Evolutionary conservation across 2,329 filamentous ascomycete species (phyloP), one percentile per base, ranked within the genome.

Genomic region (Akanthomyces muscarius): DNA sequence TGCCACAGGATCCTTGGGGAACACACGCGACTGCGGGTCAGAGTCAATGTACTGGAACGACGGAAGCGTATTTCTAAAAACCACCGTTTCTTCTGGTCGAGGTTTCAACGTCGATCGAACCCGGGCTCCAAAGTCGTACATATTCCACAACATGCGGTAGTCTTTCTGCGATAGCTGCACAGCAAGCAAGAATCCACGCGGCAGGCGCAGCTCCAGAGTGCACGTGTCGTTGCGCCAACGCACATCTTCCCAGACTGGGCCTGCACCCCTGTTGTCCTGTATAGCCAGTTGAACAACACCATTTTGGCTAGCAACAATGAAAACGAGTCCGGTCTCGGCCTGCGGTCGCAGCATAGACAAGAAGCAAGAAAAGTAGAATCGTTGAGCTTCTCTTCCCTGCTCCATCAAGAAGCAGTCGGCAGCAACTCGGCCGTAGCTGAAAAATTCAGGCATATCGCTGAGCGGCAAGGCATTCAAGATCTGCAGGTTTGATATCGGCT

Each of bases 1-100:
- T 44, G 85, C 80, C 5, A 92, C 82, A 6, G 89, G 81, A 28
- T 96, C 92, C 53, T 87, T 83, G 5, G 92, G 91, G 72, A 97
- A 97, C 1, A 84, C 81, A 63, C 86, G 83, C 16, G 89, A 82
- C 64, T 89, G 82, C n/a, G 86, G 79, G 68, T 86, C 84, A 1
- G 87, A 82, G 70, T 96, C 91, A 70, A 92, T 88, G 72, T 94
- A 95, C 69, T 94, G 90, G 67, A 96, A 91, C 30, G 88, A 84
- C 51, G 86, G 85, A 10, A 97, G 77, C 1, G 84, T 87, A 8
- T 85, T 83, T 69, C 88, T 86, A 71, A 91, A 92, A 2, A 89
- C 80, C 62, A 89, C 75, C 2, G 80, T 80, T 75, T 97, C 93
- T 59, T 91, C 89, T 36, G 81, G 80, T 47, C 86, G 83, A 7